Conservation (phyloP, 106 monocot species). For the Acorus gramineus region DNA sequence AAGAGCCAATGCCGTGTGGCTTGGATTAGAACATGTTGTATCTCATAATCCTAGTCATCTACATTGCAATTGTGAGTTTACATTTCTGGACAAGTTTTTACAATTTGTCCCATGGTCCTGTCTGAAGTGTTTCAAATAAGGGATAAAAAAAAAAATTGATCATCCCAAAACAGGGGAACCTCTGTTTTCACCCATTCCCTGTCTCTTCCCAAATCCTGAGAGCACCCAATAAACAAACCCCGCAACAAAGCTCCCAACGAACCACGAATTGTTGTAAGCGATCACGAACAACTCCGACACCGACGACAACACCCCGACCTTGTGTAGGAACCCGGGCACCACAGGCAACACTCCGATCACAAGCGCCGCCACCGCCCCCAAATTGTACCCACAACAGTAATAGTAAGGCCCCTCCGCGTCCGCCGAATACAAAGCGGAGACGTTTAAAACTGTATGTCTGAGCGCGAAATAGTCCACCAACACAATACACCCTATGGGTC, state of each 20-base stretch:
- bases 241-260: slow-evolving; percentile 65
- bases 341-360: slow-evolving; percentile 49
- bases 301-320: slow-evolving; percentile 42
- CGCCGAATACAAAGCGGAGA: slow-evolving; percentile 41
- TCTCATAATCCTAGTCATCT: too few relatives aligned
- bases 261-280: slow-evolving; percentile 83
- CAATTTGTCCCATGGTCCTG: too few relatives aligned
- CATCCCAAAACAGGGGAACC: too few relatives aligned
- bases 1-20: too few relatives aligned
- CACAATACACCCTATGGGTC: slow-evolving; percentile 68
- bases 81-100: too few relatives aligned
- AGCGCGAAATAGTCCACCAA: slow-evolving; percentile 73
- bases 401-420: slow-evolving; percentile 31
- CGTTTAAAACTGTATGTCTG: slow-evolving; percentile 51
- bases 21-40: too few relatives aligned
- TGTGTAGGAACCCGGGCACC: slow-evolving; percentile 65
- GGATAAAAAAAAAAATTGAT: too few relatives aligned
- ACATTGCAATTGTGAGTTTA: too few relatives aligned
- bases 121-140: too few relatives aligned
- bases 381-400: slow-evolving; percentile 44
- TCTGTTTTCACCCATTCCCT: too few relatives aligned
- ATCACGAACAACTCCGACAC: slow-evolving; percentile 20
- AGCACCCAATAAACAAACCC: slow-evolving; percentile 57
- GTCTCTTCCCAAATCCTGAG: neutral
- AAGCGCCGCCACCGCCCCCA: slow-evolving; percentile 52